A percentile compares a stretch with the other conserved stretches of the same genome.
These are phyloP conservation scores for Eimeria praecox DNA, from an alignment of 169 alveolate species.

Conservation along the genomic window DNA sequence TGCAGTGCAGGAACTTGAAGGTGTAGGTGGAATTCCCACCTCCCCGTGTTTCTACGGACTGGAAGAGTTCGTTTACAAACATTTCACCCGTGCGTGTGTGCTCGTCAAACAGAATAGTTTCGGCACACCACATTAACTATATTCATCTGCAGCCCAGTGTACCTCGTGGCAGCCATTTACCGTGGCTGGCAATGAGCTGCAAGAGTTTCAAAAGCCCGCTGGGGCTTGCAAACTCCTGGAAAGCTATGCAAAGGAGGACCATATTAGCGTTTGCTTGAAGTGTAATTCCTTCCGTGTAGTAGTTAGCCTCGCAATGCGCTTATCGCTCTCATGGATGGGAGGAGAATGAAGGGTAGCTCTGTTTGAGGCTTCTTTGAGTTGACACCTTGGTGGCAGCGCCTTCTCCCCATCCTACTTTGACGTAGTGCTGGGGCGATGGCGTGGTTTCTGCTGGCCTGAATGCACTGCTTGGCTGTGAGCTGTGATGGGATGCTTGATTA, in stretches of 20 bases:
- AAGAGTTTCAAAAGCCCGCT: not conserved
- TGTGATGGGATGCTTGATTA: not conserved
- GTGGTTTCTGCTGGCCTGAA: not conserved
- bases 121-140: not conserved
- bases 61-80: not conserved
- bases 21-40: not conserved
- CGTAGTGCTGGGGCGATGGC: not conserved
- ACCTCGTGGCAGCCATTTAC: too few relatives aligned
- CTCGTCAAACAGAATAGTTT: not conserved
- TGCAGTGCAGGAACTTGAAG: not conserved
- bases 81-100: not conserved
- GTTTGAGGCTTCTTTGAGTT: not conserved
- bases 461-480: not conserved
- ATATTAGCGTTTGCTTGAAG: too few relatives aligned
- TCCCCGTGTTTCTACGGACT: not conserved
- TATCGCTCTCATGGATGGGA: not conserved
- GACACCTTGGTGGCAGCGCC: not conserved
- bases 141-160: not conserved
- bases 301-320: not conserved
- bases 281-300: not conserved
- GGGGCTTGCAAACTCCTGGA: not conserved
- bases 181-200: not conserved
- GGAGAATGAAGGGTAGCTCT: not conserved
- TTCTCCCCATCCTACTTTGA: not conserved
- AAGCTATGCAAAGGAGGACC: not conserved